Conservation (phyloP, 2,329 filamentous ascomycete species). For the Phyllosticta citrichinensis region DNA sequence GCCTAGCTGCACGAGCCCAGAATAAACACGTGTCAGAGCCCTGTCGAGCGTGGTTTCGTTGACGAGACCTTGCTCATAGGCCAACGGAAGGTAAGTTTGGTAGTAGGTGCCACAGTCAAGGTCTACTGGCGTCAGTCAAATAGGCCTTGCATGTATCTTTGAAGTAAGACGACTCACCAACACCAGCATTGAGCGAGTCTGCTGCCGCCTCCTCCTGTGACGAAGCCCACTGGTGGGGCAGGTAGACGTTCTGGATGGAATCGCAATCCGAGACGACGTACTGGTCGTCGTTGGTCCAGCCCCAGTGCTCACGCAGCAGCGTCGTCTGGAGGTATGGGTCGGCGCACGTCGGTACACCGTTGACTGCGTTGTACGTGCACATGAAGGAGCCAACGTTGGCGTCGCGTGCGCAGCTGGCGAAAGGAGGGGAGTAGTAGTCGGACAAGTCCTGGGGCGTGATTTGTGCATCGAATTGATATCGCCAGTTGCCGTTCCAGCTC, state of each 20-base stretch:
- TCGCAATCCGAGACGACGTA: conserved; percentile 59
- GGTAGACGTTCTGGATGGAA: conserved; percentile 49
- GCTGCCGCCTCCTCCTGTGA: conserved; percentile 39
- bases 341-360: conserved; percentile 56
- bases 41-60: conserved; percentile 38
- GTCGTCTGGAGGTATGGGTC: conserved; percentile 52
- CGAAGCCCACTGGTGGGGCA: conserved; percentile 35
- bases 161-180: conserved; percentile 11
- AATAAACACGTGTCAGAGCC: conserved; percentile 43
- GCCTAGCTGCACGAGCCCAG: conserved; percentile 44
- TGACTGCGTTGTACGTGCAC: conserved; percentile 53
- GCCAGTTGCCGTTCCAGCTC: conserved; percentile 19
- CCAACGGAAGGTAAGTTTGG: conserved; percentile 34
- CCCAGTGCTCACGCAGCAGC: conserved; percentile 56
- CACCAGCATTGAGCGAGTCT: conserved; percentile 40
- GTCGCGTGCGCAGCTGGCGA: conserved; percentile 42
- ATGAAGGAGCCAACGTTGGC: conserved; percentile 39
- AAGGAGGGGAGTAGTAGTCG: conserved; percentile 59
- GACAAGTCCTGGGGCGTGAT: conserved; percentile 52
- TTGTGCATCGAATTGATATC: conserved; percentile 45
- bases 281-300: conserved; percentile 50
- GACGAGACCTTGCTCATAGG: conserved; percentile 33
- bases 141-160: background rate
- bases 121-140: conserved; percentile 21
- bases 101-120: conserved; percentile 44